phyloP scores from a whole-genome alignment of 2,329 filamentous ascomycete genomes.

The Bimuria novae-zelandiae region DNA sequence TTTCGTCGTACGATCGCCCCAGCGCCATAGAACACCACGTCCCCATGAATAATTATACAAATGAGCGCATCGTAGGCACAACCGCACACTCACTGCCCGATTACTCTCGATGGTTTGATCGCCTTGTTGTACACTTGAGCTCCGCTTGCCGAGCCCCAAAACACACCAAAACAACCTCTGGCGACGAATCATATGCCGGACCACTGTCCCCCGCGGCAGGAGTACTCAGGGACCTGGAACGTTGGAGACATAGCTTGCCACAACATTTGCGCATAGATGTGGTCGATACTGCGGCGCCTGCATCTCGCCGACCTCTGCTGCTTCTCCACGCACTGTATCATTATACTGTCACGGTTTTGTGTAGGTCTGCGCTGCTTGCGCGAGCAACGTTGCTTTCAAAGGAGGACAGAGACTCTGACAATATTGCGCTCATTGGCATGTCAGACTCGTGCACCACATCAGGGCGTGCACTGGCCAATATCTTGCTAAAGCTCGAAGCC shows the following conservation, averaged over 20 bases:
- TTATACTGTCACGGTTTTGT: conserved; percentile 47
- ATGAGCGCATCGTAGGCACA: conserved; percentile 44
- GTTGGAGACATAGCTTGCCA: conserved; percentile 48
- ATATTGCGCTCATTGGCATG: conserved; percentile 37
- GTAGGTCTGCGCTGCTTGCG: conserved; percentile 46
- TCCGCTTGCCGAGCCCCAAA: conserved; percentile 47
- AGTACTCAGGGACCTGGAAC: conserved; percentile 46
- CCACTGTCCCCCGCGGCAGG: conserved; percentile 46
- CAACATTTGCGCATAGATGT: conserved; percentile 43
- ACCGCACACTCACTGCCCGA: conserved; percentile 41
- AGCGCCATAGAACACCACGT: conserved; percentile 49
- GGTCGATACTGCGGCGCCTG: conserved; percentile 36
- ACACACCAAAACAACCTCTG: conserved; percentile 29
- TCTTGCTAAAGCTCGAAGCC: conserved; percentile 44
- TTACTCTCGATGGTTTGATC: conserved; percentile 46
- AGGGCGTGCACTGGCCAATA: conserved; percentile 39
- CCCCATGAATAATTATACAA: conserved; percentile 42
- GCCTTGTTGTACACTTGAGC: conserved; percentile 44
- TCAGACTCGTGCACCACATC: conserved; percentile 47
- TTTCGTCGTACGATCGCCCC: conserved; percentile 51
- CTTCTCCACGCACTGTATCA: conserved; percentile 49
- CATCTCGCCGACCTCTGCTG: conserved; percentile 45
- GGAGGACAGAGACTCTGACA: conserved; percentile 30
- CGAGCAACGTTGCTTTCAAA: conserved; percentile 40
- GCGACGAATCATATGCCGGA: conserved; percentile 46